A percentile compares a stretch with the other conserved stretches of the same genome.
phyloP scores from a whole-genome alignment of 805 yeast genomes.

The Kluyveromyces wickerhamii region DNA sequence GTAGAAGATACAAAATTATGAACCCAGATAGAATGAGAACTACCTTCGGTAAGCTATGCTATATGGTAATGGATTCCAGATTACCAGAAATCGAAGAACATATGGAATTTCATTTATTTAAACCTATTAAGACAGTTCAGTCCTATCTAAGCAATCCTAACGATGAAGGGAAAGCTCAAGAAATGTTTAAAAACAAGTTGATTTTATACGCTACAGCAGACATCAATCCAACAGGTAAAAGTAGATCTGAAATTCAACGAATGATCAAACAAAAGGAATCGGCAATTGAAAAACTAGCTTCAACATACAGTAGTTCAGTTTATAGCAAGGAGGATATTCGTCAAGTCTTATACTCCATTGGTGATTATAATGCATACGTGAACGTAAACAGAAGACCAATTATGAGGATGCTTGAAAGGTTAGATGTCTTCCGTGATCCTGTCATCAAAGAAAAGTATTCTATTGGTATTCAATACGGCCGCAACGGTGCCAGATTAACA shows the following conservation, averaged over 20 bases:
- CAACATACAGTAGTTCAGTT: constrained; percentile 37
- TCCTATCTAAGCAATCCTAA: constrained; percentile 37
- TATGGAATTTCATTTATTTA: constrained; percentile 69
- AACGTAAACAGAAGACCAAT: constrained; percentile 65
- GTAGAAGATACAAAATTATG: constrained; percentile 75
- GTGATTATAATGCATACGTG: constrained; percentile 69
- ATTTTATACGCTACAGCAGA: constrained; percentile 61
- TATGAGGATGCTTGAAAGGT: constrained; percentile 47
- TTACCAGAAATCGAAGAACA: constrained; percentile 60
- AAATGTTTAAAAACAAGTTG: constrained; percentile 49
- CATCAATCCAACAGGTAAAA: constrained; percentile 50
- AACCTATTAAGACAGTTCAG: constrained; percentile 60
- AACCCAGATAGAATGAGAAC: constrained; percentile 77
- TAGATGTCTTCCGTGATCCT: constrained; percentile 40
- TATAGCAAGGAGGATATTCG: constrained; percentile 55
- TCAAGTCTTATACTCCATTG: constrained; percentile 66
- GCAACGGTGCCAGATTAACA: constrained; percentile 61
- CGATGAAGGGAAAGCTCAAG: constrained; percentile 31
- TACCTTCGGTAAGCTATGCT: constrained; percentile 69
- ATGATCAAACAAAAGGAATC: constrained; percentile 59
- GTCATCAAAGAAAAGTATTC: constrained; percentile 36
- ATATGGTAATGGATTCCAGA: constrained; percentile 80
- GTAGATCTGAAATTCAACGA: constrained; percentile 45
- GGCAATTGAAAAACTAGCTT: constrained; percentile 56
- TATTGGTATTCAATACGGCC: constrained; percentile 59